Evolutionary conservation across 2,329 filamentous ascomycete species (phyloP), one percentile per base, ranked within the genome.

Genomic region (Fusarium aywerte): DNA sequence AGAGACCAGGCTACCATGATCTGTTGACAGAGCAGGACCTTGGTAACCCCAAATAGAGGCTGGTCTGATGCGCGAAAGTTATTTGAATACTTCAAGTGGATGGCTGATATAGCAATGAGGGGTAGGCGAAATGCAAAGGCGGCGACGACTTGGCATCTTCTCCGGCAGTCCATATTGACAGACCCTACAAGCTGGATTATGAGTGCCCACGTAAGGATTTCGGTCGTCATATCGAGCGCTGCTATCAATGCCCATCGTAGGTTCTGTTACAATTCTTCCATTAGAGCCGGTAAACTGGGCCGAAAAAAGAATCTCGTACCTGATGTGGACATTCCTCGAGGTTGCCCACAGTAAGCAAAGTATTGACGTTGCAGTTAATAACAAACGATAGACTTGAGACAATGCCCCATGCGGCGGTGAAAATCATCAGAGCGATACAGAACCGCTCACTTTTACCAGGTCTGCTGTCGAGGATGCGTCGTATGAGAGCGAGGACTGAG

Each of bases 71-170:
- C 5, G n/a, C 59, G 54, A 6, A 63, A 70, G 23, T 9, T 40
- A 7, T 18, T 11, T 0, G 58, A 50, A 20, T 62, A 62, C 3
- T 49, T 39, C 2, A 71, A 48, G 11, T 71, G 68, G 10, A 68
- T 29, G 20, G 59, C 52, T 2, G 68, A 54, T 4, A 71, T 7
- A n/a, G 55, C 63, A n/a, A 71, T 61, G 8, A 71, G 69, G 1
- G 66, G 69, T 11, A 71, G 32, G 3, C 69, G 68, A 39, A 71
- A 71, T 3, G 69, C 65, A 4, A 71, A 71, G 1, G 63, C 68
- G 36, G 57, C 42, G 4, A 63, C 33, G 10, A 71, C 66, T 18
- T 71, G 69, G 10, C n/a, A n/a, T n/a, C 44, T 68, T 7, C 62
- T 69, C 8, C 57, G 57, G 2, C 65, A 62, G 2, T 66, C 65